Evolutionary conservation across 768 basidiomycete species (phyloP).

Genomic region (Kwoniella mangroviensis): DNA sequence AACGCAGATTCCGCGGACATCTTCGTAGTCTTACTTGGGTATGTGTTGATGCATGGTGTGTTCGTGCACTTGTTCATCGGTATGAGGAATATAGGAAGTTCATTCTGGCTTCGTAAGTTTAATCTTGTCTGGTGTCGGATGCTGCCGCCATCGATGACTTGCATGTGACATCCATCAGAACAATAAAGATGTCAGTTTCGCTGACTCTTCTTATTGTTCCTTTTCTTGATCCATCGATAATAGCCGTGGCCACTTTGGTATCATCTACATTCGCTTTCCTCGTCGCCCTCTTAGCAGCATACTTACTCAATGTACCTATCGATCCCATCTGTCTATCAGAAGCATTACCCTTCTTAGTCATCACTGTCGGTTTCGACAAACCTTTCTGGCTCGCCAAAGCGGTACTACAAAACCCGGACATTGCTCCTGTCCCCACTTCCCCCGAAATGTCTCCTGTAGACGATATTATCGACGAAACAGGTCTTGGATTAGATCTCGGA

Average conservation of each 20-base stretch:
- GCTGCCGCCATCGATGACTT: neutral
- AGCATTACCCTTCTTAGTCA: conserved; percentile 95
- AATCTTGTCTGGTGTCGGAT: neutral
- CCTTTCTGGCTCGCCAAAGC: conserved; percentile 87
- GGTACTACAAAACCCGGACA: conserved; percentile 78
- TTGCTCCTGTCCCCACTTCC: conserved; percentile 56
- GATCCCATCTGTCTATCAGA: conserved; percentile 93
- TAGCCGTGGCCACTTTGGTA: conserved; percentile 73
- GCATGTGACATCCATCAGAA: conserved; percentile 19
- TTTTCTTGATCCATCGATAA: conserved; percentile 9
- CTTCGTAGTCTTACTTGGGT: conserved; percentile 87
- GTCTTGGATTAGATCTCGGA: conserved; percentile 48
- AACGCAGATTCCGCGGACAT: conserved; percentile 97
- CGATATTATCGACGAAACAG: conserved; percentile 28
- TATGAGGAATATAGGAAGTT: conserved; percentile 80
- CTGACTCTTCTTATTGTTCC: neutral
- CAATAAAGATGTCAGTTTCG: neutral
- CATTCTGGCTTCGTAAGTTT: conserved; percentile 66
- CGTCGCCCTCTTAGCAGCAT: conserved; percentile 74
- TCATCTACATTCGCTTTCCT: conserved; percentile 83
- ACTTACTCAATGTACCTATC: conserved; percentile 79
- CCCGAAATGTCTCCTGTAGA: conserved; percentile 40
- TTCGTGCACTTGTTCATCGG: conserved; percentile 89
- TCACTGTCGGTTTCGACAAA: conserved; percentile 97
- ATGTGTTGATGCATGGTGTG: conserved; percentile 92